Evolutionary conservation across 768 basidiomycete genomes (phyloP).

Genomic region (Amanita molliuscula): DNA sequence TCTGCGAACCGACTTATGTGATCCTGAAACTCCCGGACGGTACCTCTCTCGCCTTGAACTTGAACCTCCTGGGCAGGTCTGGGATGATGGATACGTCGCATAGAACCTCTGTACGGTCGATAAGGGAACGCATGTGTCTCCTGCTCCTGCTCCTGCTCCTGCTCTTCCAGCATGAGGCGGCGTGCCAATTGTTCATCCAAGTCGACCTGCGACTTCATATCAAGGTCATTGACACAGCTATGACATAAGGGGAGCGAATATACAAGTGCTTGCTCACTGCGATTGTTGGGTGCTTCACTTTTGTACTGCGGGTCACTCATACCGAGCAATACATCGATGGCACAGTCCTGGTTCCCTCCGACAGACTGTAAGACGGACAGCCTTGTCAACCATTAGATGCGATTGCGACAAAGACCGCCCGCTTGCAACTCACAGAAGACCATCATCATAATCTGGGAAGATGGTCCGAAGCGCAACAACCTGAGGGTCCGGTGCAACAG

Average conservation of each 20-base stretch:
- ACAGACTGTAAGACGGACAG: constrained; percentile 67
- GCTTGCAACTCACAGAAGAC: constrained; percentile 43
- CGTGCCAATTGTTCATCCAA: constrained; percentile 77
- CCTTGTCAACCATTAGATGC: constrained; percentile 20
- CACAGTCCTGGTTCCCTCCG: constrained; percentile 58
- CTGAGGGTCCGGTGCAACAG: constrained; percentile 30
- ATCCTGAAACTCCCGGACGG: constrained; percentile 60
- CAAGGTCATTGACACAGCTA: not conserved
- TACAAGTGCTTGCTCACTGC: constrained; percentile 13
- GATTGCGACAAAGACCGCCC: not conserved
- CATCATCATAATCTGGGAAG: constrained; percentile 75
- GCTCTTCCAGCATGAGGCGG: constrained; percentile 56
- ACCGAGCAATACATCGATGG: constrained; percentile 66
- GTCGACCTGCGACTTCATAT: constrained; percentile 47
- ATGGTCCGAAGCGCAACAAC: constrained; percentile 48
- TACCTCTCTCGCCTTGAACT: constrained; percentile 29
- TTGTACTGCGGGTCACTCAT: constrained; percentile 80
- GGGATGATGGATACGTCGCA: constrained; percentile 11
- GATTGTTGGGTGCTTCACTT: constrained; percentile 22
- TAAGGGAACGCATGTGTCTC: constrained; percentile 19
- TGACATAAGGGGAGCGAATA: not conserved
- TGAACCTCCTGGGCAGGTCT: constrained; percentile 3
- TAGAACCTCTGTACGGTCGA: constrained; percentile 8
- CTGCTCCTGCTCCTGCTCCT: constrained; percentile 53
- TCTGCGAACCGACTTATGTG: constrained; percentile 72